Conservation (phyloP, 2,329 filamentous ascomycete genomes). For the Talaromyces amestolkiae region DNA sequence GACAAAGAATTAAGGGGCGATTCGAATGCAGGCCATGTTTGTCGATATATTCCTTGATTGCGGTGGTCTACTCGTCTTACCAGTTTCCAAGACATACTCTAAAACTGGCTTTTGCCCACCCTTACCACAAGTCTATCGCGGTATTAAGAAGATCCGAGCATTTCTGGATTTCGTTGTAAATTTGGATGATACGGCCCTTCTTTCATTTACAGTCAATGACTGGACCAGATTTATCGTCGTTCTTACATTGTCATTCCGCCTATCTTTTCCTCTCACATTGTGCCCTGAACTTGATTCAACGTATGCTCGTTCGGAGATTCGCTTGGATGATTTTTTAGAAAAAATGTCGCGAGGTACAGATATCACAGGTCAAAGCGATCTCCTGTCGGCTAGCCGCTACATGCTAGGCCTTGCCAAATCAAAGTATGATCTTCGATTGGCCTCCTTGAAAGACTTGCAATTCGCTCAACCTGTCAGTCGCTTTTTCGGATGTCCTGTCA, state of each 20-base stretch:
- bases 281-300: conserved; percentile 9
- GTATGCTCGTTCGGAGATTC: conserved; percentile 14
- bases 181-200: conserved; percentile 6
- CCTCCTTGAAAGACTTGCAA: not conserved
- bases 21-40: conserved; percentile 17
- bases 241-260: conserved; percentile 17
- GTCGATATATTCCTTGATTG: conserved; percentile 17
- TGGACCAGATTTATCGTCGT: conserved; percentile 14
- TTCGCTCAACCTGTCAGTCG: not conserved
- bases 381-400: conserved; percentile 11
- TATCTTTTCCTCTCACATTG: conserved; percentile 11
- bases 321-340: not conserved
- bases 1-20: conserved; percentile 1
- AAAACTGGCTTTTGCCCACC: not conserved
- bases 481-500: not conserved
- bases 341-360: conserved; percentile 15
- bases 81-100: conserved; percentile 10
- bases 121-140: not conserved
- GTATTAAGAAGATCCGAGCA: conserved; percentile 11
- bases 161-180: conserved; percentile 7
- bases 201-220: conserved; percentile 19
- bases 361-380: conserved; percentile 7
- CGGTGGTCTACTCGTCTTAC: conserved; percentile 12
- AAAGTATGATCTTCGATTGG: conserved; percentile 15
- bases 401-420: conserved; percentile 11